Base-by-base conservation (phyloP, 805 yeast species). In the Candida qinlingensis region DNA sequence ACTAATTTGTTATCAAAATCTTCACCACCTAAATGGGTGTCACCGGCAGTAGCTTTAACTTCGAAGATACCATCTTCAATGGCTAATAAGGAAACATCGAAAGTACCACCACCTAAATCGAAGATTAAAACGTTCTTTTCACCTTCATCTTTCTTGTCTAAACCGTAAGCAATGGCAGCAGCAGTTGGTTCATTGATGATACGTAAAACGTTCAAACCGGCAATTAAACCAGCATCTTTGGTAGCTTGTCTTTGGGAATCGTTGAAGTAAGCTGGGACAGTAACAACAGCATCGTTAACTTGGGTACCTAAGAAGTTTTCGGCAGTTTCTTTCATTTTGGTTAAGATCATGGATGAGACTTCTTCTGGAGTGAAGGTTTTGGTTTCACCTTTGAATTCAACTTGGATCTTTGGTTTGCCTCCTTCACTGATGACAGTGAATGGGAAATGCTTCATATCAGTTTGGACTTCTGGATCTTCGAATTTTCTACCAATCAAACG, bases 81-180 rank as follows among this genome's bases (percentile, higher is more conserved):
- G 68, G 87, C 81, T 63, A 89, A 79, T 62, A 89, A 76, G 42
- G 96, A 89, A 56, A 90, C 96, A 87, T 89, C 97, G 74, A 89
- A 89, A 65, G 96, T 89, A 79, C 96, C 96, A 74, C 96, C 96
- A 81, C 96, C 96, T 66, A 88, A 78, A 74, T 88, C 96, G 79
- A 88, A 88, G 65, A 88, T 89, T 65, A 89, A 78, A 52, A 89
- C 91, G 72, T 86, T 83, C 78, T 85, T 85, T 76, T 87, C 95
- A 64, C 76, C 78, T 69, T 79, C 79, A 68, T 83, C 79, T 54
- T 75, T 75, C 75, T 83, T 81, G 58, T 86, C 92, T 54, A 90
- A 79, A 74, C 97, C 97, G 76, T 89, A 89, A 58, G 97, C 97
- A 73, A 89, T 87, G 56, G 97, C 97, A 58, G 97, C 97, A 45